These are phyloP conservation scores for Xerocomus amazonicus DNA, from an alignment of 1,284 basidiomycete species.

Conservation along the genomic window DNA sequence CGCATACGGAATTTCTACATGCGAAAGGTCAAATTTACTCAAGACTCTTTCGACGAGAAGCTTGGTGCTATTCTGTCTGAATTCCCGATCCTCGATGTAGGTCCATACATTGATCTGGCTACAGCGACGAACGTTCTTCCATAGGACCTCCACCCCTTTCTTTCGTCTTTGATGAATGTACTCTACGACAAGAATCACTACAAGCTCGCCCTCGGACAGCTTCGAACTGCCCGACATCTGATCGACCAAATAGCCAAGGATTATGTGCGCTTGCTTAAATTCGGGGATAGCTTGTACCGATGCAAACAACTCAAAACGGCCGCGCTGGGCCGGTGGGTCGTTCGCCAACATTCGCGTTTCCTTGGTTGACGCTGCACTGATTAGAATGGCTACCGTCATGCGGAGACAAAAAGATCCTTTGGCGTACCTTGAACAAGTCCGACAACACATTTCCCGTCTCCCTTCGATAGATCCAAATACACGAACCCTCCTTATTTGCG, in stretches of 20 bases:
- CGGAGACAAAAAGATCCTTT: conserved; percentile 93
- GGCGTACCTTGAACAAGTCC: conserved; percentile 95
- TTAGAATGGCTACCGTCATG: conserved; percentile 96
- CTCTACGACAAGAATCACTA: conserved; percentile 99
- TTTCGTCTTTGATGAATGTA: conserved; percentile 91
- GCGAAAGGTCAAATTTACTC: conserved; percentile 99
- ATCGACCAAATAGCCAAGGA: conserved; percentile 96
- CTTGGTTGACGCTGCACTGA: conserved; percentile 2
- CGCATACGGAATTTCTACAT: conserved; percentile 95
- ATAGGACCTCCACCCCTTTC: conserved; percentile 92
- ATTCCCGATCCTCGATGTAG: conserved; percentile 94
- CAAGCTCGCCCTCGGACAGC: conserved; percentile 93
- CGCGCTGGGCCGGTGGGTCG: conserved; percentile 81
- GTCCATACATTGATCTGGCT: conserved; percentile 24
- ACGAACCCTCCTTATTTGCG: conserved; percentile 93
- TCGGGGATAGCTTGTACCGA: conserved; percentile 92
- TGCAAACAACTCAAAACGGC: conserved; percentile 97
- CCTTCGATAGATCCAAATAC: conserved; percentile 96
- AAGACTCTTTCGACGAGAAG: conserved; percentile 97
- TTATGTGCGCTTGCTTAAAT: conserved; percentile 92
- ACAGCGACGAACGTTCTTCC: conserved; percentile 7
- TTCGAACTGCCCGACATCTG: conserved; percentile 89
- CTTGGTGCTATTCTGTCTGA: conserved; percentile 90
- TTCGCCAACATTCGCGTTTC: neutral
- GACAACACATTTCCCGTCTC: conserved; percentile 95